Conservation (phyloP, 139 green algal species). For the Auxenochlorella pyrenoidosa region DNA sequence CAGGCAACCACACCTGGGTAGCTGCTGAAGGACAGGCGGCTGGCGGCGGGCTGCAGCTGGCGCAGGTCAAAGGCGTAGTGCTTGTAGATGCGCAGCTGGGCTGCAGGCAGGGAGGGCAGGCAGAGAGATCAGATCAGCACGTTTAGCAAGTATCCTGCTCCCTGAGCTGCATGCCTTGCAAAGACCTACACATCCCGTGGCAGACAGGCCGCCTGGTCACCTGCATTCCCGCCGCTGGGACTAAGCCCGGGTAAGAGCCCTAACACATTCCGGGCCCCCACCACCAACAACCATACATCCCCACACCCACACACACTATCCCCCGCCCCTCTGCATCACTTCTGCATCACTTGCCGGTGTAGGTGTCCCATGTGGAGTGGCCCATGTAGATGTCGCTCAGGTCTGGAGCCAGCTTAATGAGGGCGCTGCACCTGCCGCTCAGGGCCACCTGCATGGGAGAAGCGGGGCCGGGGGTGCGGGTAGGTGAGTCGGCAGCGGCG, state of each 20-base stretch:
- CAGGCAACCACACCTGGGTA: conserved; percentile 51
- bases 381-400: conserved; percentile 56
- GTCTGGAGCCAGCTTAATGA: conserved; percentile 60
- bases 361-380: conserved; percentile 75
- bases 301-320: not conserved
- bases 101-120: not conserved
- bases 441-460: conserved; percentile 28
- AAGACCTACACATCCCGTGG: too few species aligned
- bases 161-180: too few species aligned
- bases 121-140: too few species aligned
- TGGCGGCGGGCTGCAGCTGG: conserved; percentile 30
- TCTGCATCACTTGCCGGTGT: not conserved
- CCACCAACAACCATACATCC: too few species aligned
- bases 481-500: too few species aligned
- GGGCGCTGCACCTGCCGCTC: conserved; percentile 58
- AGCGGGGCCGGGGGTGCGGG: not conserved
- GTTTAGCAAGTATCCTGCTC: too few species aligned
- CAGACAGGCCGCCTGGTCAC: too few species aligned
- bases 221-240: too few species aligned
- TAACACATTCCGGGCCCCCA: too few species aligned
- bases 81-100: conserved; percentile 80
- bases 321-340: too few species aligned
- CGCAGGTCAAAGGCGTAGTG: conserved; percentile 65
- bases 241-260: too few species aligned
- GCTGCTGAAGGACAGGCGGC: conserved; percentile 63